Evolutionary conservation across 805 yeast species (phyloP).

Genomic region (Metschnikowia lochheadii): DNA sequence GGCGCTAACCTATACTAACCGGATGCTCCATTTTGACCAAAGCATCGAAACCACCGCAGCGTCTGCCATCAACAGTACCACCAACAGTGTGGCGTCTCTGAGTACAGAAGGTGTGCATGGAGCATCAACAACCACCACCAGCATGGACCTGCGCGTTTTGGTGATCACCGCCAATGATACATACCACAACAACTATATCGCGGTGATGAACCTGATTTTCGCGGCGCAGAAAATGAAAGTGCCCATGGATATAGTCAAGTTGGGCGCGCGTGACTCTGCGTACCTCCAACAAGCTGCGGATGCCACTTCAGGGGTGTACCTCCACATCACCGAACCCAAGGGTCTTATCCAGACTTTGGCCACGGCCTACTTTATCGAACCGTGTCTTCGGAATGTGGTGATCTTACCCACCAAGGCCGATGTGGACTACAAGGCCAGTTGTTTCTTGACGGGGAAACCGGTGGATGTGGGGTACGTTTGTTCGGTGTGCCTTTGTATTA

Average conservation of each 20-base stretch:
- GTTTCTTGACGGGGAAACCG: conserved; percentile 84
- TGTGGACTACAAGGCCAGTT: conserved; percentile 92
- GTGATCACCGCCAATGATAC: conserved; percentile 73
- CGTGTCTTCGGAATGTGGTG: conserved; percentile 69
- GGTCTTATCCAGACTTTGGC: conserved; percentile 80
- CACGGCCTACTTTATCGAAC: conserved; percentile 84
- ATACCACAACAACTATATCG: conserved; percentile 71
- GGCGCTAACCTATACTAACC: conserved; percentile 76
- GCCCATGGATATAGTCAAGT: conserved; percentile 85
- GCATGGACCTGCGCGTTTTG: conserved; percentile 36
- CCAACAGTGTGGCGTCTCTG: conserved; percentile 21
- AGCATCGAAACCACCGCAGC: conserved; percentile 42
- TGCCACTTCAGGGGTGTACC: conserved; percentile 87
- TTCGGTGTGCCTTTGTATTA: conserved; percentile 83
- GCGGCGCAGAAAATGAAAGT: conserved; percentile 91
- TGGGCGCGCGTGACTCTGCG: conserved; percentile 60
- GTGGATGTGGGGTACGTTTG: conserved; percentile 95
- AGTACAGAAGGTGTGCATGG: conserved; percentile 10
- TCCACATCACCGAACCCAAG: conserved; percentile 59
- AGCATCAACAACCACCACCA: conserved; percentile 14
- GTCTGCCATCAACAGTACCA: conserved; percentile 39
- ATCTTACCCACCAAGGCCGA: conserved; percentile 78
- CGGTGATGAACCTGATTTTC: conserved; percentile 92
- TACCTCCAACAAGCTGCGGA: conserved; percentile 95
- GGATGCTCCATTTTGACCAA: conserved; percentile 50